Conservation (phyloP, 73 alveolate species). For the Breviolum minutum region DNA sequence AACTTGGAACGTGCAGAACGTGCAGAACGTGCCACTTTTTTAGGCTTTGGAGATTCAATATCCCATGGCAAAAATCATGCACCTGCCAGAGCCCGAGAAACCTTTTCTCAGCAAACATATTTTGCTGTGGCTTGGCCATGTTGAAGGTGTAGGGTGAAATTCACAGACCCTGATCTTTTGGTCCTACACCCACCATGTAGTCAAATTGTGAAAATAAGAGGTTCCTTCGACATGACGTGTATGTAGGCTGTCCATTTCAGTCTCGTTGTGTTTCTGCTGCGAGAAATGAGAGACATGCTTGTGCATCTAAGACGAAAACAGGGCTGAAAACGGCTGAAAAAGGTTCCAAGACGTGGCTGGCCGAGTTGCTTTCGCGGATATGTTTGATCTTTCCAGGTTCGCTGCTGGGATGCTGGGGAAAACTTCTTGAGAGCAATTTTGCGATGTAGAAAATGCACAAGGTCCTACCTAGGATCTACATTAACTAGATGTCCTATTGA, state of each 20-base stretch:
- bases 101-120: too few species aligned
- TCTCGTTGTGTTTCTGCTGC: background rate
- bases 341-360: slow-evolving; percentile 46
- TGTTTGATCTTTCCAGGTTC: slow-evolving; percentile 25
- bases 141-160: too few species aligned
- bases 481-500: too few species aligned
- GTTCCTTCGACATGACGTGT: too few species aligned
- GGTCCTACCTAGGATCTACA: too few species aligned
- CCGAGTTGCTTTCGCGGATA: background rate
- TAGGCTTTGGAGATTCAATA: slow-evolving; percentile 38
- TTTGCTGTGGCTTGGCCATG: too few species aligned
- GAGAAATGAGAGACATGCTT: background rate
- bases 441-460: background rate
- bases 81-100: background rate
- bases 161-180: too few species aligned
- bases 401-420: background rate
- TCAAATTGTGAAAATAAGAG: too few species aligned
- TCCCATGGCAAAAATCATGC: slow-evolving; percentile 51
- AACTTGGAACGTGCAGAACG: background rate
- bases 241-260: background rate
- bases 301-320: background rate
- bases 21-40: too few species aligned
- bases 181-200: too few species aligned
- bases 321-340: background rate
- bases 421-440: background rate